phyloP scores from a whole-genome alignment of 1,284 basidiomycete genomes.

The Amylostereum areolatum region DNA sequence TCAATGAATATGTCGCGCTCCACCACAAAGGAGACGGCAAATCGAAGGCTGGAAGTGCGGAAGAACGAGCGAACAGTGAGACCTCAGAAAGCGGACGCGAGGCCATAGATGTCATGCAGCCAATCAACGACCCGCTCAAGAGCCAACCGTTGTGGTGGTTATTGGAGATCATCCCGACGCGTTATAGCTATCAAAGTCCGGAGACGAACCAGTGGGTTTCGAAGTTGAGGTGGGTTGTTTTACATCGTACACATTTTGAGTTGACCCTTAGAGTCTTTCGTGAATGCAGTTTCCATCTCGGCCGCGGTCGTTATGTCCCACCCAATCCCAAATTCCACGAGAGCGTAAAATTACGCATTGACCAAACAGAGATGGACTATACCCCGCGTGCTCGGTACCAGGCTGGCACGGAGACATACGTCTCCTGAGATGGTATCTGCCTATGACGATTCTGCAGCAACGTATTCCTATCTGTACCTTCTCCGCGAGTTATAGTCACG shows the following conservation, averaged over 20 bases:
- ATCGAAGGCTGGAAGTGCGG: background rate
- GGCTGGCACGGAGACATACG: conserved; percentile 36
- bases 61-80: no score
- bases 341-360: conserved; percentile 47
- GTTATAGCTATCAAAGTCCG: conserved; percentile 29
- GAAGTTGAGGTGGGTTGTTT: conserved; percentile 24
- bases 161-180: conserved; percentile 36
- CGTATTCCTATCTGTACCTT: no score
- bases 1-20: conserved; percentile 1
- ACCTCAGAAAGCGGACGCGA: conserved; percentile 7
- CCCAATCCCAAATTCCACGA: conserved; percentile 44
- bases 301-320: conserved; percentile 40
- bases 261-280: background rate
- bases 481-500: no score
- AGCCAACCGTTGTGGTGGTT: conserved; percentile 30
- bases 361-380: conserved; percentile 37
- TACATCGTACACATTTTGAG: background rate
- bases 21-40: conserved; percentile 3
- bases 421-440: no score
- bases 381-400: conserved; percentile 43
- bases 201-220: conserved; percentile 26
- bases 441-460: no score
- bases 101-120: conserved; percentile 22
- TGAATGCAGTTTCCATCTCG: conserved; percentile 31
- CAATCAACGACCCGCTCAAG: conserved; percentile 30